These are phyloP conservation scores for Apiospora rasikravindrae DNA, from an alignment of 2,329 filamentous ascomycete species.

Conservation along the genomic window DNA sequence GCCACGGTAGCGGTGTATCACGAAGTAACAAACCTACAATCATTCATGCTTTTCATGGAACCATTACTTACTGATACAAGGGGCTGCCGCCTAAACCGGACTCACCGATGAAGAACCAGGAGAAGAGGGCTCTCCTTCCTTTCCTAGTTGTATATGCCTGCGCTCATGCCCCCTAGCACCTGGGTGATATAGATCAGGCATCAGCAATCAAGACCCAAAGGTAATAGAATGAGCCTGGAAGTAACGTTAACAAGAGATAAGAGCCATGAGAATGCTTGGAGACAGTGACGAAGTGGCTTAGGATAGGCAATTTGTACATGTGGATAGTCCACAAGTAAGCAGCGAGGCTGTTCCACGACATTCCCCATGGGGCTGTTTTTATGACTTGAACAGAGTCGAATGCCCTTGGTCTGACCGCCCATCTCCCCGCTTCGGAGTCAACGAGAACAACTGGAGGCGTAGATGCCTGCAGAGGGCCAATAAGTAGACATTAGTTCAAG, in stretches of 20 bases:
- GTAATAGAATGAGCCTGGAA: not conserved
- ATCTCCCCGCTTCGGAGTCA: not conserved
- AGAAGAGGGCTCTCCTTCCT: not conserved
- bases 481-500: not conserved
- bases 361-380: not conserved
- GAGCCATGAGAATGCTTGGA: not conserved
- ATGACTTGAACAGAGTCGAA: not conserved
- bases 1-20: not conserved
- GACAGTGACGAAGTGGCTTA: not conserved
- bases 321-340: not conserved
- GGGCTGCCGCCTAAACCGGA: not conserved
- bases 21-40: not conserved
- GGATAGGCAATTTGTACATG: not conserved
- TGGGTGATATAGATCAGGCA: not conserved
- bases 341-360: not conserved
- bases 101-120: not conserved
- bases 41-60: not conserved
- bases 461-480: not conserved
- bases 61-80: not conserved
- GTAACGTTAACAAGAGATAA: not conserved
- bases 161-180: not conserved
- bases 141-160: not conserved
- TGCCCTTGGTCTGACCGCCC: not conserved
- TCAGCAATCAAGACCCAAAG: not conserved
- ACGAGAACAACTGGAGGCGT: not conserved